These are phyloP conservation scores for Globisporangium rhizosaccharum DNA, from an alignment of 352 stramenopile species.

Conservation along the genomic window DNA sequence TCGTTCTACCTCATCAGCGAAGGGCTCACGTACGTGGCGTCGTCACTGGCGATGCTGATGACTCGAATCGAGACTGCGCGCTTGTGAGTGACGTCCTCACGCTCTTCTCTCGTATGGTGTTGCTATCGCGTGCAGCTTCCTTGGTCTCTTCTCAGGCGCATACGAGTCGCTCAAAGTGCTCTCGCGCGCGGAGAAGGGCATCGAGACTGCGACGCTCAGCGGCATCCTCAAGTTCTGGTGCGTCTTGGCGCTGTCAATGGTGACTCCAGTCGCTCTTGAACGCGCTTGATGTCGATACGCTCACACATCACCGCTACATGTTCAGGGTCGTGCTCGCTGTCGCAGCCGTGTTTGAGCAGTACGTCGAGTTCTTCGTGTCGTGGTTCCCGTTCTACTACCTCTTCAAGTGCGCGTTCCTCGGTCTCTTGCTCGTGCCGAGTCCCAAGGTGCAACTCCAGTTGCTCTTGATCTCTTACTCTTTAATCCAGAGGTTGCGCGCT, in stretches of 20 bases:
- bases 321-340: slow-evolving; percentile 53
- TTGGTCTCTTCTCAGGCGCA: slow-evolving; percentile 46
- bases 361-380: slow-evolving; percentile 62
- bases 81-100: background rate
- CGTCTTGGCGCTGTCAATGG: background rate
- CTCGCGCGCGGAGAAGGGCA: slow-evolving; percentile 44
- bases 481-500: background rate
- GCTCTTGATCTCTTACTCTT: background rate
- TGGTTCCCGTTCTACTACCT: slow-evolving; percentile 80
- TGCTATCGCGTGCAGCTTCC: slow-evolving; percentile 24
- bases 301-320: too few relatives aligned
- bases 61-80: too few relatives aligned
- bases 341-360: slow-evolving; percentile 55
- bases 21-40: slow-evolving; percentile 44
- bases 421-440: slow-evolving; percentile 49
- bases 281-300: too few relatives aligned
- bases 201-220: slow-evolving; percentile 41
- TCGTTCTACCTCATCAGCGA: slow-evolving; percentile 70
- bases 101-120: background rate
- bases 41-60: background rate
- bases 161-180: slow-evolving; percentile 75
- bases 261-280: too few relatives aligned
- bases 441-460: slow-evolving; percentile 27
- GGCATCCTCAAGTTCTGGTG: slow-evolving; percentile 64
- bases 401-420: slow-evolving; percentile 60